Evolutionary conservation across 2,329 filamentous ascomycete genomes (phyloP).

Genomic region (Beauveria brongniartii): DNA sequence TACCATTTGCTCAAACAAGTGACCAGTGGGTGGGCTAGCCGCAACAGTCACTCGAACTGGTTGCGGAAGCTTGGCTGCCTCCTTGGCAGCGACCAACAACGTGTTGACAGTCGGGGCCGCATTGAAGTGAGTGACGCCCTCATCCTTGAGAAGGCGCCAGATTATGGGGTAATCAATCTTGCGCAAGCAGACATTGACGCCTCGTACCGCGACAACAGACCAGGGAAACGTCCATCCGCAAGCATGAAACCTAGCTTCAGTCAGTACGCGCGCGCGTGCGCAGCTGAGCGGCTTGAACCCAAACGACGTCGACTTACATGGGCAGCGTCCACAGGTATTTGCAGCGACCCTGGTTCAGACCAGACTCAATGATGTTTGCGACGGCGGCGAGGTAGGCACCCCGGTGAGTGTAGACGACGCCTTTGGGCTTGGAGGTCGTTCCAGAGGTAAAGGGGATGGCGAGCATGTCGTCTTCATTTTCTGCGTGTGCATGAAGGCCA

Average conservation of each 20-base stretch:
- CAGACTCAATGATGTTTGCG: conserved; percentile 82
- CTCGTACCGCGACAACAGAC: conserved; percentile 85
- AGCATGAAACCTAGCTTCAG: conserved; percentile 49
- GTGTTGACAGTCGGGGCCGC: conserved; percentile 96
- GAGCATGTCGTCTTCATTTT: conserved; percentile 71
- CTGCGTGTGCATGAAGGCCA: conserved; percentile 60
- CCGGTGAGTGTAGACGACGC: conserved; percentile 85
- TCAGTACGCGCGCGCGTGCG: not conserved
- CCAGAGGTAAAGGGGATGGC: conserved; percentile 91
- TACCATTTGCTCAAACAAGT: conserved; percentile 91
- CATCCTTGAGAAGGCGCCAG: conserved; percentile 79
- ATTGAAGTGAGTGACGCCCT: conserved; percentile 89
- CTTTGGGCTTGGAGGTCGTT: conserved; percentile 86
- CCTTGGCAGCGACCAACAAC: conserved; percentile 70
- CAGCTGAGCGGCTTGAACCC: no score
- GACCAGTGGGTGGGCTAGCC: conserved; percentile 79
- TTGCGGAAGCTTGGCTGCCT: conserved; percentile 60
- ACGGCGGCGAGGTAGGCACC: conserved; percentile 78
- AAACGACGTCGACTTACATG: conserved; percentile 55
- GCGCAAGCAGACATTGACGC: conserved; percentile 89
- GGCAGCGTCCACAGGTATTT: conserved; percentile 88
- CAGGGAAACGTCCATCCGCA: conserved; percentile 84
- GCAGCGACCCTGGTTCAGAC: conserved; percentile 67
- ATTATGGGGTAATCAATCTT: conserved; percentile 94
- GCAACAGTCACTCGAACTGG: conserved; percentile 85